Evolutionary conservation across 495 filamentous ascomycete genomes (phyloP), one percentile per base, ranked within the genome.

Genomic region (Penicillium verhagenii): DNA sequence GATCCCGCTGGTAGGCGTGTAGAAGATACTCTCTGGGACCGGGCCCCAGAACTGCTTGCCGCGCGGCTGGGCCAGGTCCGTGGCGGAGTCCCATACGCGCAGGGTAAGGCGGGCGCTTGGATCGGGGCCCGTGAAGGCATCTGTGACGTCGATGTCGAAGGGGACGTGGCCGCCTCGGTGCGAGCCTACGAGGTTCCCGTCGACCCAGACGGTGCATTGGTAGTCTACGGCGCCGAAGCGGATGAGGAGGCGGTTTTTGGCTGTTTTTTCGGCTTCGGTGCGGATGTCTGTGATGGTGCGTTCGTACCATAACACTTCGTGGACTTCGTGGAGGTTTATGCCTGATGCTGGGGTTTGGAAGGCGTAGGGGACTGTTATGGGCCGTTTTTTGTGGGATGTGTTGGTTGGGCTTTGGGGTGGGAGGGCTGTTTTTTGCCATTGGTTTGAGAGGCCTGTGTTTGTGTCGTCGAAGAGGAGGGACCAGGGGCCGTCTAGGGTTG

Each of bases 291-390:
- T 57, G 37, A 85, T 70, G 1, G 11, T 54, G 2, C 79, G 71
- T 58, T 84, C 80, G 53, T 86, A 85, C 82, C 82, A 85, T 20
- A 84, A 52, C 1, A 84, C 73, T 61, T 86, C 82, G 63, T 86
- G 82, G 8, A 74, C 81, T 50, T 75, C 75, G 47, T 72, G 71
- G 25, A 82, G 71, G 46, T 74, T 59, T 24, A 86, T 76, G 2
- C 80, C 82, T 1, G 80, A 83, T 0, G 80, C 81, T 7, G 73
- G 74, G 13, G 75, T 72, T 64, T 85, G 82, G 61, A 83, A 86
- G 1, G 76, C 80, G 55, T 79, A 86, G 2, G 82, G 82, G 16
- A 86, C 82, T 37, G 73, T 65, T 54, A 85, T 86, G 4, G 67
- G 33, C 56, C 64, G 54, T 77, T 78, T 6, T 49, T 47, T 10